phyloP scores from a whole-genome alignment of 139 green algal genomes.

The Nannochloris sp. region DNA sequence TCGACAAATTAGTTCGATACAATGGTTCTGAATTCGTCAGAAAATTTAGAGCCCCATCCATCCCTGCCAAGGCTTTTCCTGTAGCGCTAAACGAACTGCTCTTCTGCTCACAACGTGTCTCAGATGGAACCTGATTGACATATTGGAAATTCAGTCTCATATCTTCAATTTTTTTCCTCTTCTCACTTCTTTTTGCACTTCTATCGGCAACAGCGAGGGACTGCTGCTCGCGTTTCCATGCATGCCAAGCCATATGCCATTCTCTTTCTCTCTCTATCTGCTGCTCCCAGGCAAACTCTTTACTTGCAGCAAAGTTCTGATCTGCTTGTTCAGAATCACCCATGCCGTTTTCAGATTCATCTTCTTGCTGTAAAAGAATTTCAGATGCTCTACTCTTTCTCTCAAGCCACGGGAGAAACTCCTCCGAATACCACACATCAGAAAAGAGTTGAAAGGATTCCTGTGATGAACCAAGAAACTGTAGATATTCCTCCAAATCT shows the following conservation, averaged over 20 bases:
- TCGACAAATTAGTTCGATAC: not conserved
- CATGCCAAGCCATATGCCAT: conserved; percentile 5
- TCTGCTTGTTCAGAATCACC: not conserved
- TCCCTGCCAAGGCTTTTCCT: too few relatives aligned
- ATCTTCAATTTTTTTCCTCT: not conserved
- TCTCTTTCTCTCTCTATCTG: conserved; percentile 9
- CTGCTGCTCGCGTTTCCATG: conserved; percentile 2
- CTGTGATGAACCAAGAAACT: too few relatives aligned
- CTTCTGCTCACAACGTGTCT: not conserved
- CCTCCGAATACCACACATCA: not conserved
- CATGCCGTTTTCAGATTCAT: not conserved
- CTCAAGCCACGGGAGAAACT: not conserved
- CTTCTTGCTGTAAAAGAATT: conserved; percentile 1
- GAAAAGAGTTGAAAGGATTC: not conserved
- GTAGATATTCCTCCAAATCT: too few relatives aligned
- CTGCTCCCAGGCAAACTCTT: conserved; percentile 12
- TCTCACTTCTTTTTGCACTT: not conserved
- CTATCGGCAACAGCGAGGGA: not conserved
- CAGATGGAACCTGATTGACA: not conserved
- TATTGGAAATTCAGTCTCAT: conserved; percentile 3
- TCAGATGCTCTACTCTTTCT: not conserved
- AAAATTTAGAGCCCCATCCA: too few relatives aligned
- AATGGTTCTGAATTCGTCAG: too few relatives aligned
- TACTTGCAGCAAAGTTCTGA: not conserved
- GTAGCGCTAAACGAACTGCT: too few relatives aligned